phyloP scores from a whole-genome alignment of 768 basidiomycete species.

The Leccinum sublutescens region DNA sequence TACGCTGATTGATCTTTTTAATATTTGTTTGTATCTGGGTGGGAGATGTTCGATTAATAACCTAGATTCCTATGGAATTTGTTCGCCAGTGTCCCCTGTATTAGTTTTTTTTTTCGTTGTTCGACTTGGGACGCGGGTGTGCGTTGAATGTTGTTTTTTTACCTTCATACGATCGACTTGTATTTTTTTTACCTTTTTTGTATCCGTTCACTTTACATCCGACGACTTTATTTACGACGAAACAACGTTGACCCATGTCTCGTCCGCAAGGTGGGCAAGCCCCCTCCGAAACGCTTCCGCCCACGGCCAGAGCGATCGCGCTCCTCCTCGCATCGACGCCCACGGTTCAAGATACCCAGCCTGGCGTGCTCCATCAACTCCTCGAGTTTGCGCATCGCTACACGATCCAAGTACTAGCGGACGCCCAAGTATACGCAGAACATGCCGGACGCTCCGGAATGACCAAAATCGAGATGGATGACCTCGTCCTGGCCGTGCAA shows the following conservation, averaged over 20 bases:
- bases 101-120: conserved; percentile 1
- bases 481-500: conserved; percentile 77
- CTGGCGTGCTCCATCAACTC: conserved; percentile 81
- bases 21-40: conserved; percentile 8
- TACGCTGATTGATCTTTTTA: conserved; percentile 59
- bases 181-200: conserved; percentile 14
- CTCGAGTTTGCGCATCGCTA: conserved; percentile 87
- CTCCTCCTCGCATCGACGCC: conserved; percentile 81
- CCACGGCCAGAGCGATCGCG: conserved; percentile 82
- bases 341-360: conserved; percentile 81
- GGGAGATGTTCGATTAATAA: conserved; percentile 23
- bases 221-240: background rate
- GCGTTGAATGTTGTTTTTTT: conserved; percentile 5
- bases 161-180: background rate
- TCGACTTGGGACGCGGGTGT: background rate
- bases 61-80: conserved; percentile 28
- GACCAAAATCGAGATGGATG: conserved; percentile 76
- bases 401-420: conserved; percentile 77
- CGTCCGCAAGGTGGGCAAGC: conserved; percentile 33
- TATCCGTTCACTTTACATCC: background rate
- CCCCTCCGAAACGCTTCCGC: conserved; percentile 66
- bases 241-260: conserved; percentile 34
- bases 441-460: conserved; percentile 70
- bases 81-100: conserved; percentile 13
- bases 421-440: conserved; percentile 85